Evolutionary conservation across 495 filamentous ascomycete species (phyloP), one percentile per base, ranked within the genome.

Genomic region (Neurospora sp.): DNA sequence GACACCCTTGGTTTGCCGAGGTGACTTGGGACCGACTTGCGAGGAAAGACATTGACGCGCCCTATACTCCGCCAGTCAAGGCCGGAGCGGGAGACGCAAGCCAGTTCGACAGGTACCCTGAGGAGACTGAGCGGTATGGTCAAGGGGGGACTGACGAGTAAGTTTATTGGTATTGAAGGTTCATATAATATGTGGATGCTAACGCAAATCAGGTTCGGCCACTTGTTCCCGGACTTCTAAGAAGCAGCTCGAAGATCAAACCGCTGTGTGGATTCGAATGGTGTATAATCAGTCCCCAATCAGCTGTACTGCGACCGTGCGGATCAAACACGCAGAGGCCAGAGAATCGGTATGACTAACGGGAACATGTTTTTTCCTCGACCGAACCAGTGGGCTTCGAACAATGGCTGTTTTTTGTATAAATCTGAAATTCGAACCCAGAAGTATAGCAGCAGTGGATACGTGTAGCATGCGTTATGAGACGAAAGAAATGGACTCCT

Each of bases 101-200:
- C 82, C 94, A 97, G 82, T 99, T 98, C 77, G 96, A 99, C 82
- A 93, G 92, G 79, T 99, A 99, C 83, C 94, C 96, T 3, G 96
- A 99, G 83, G 96, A 99, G 80, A 92, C 92, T 69, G 96, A 99
- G 81, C 87, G 89, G 75, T 99, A 99, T 78, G 94, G 94, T 65
- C 82, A 86, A 70, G 82, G 82, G 38, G 93, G 93, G 22, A 86
- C 90, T 70, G 94, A 98, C 83, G 86, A 90, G 94, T 97, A 88
- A 80, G 94, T 93, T 65, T 71, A 31, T 79, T 80, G 68, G 27
- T 6, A 38, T 20, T 31, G n/a, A 18, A 37, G 31, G 8, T 42
- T 16, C 65, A 45, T 12, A 3, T 31, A 4, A 35, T 31, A 38
- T 22, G 8, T 14, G 59, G 73, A 70, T 27, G 78, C 70, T 65